Percentiles rank a stretch among this genome's conserved stretches.
These are phyloP conservation scores for Cladosporium sp. DNA, from an alignment of 2,329 filamentous ascomycete genomes.

Conservation along the genomic window DNA sequence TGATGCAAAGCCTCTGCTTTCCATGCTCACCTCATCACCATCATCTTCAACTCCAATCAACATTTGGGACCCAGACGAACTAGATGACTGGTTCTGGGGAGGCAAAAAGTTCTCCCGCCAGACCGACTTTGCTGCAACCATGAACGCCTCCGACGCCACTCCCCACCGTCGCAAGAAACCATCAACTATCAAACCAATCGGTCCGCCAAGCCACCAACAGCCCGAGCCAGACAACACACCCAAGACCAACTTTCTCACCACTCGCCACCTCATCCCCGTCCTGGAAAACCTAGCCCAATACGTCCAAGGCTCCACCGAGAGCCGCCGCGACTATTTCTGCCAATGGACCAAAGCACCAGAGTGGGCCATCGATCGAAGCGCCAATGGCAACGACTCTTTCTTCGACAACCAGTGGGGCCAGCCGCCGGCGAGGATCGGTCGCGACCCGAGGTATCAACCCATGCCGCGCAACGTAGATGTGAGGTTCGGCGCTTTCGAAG, in stretches of 20 bases:
- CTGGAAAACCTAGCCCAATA: conserved; percentile 42
- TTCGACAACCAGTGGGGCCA: conserved; percentile 35
- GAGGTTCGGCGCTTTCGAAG: conserved; percentile 15
- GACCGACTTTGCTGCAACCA: too few relatives aligned
- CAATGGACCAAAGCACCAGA: conserved; percentile 36
- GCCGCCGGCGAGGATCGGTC: conserved; percentile 34
- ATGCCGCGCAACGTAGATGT: conserved; percentile 19
- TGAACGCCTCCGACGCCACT: conserved; percentile 8
- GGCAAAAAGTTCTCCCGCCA: conserved; percentile 30
- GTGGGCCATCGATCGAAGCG: conserved; percentile 36
- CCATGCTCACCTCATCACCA: too few relatives aligned
- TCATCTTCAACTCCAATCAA: neutral
- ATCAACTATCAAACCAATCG: neutral
- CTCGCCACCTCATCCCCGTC: conserved; percentile 36
- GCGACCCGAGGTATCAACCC: conserved; percentile 33
- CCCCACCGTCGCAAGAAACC: neutral
- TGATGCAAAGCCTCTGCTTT: too few relatives aligned
- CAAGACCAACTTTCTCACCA: neutral
- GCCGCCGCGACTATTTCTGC: conserved; percentile 37
- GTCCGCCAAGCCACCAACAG: too few relatives aligned
- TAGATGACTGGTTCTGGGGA: conserved; percentile 39
- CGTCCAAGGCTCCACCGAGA: conserved; percentile 30
- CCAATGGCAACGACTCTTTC: conserved; percentile 38
- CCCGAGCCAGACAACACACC: conserved; percentile 13
- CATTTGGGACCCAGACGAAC: conserved; percentile 24